A percentile compares a stretch with the other conserved stretches of the same genome.
These are phyloP conservation scores for Dothideomycetes sp. DNA, from an alignment of 2,329 filamentous ascomycete species.

Conservation along the genomic window DNA sequence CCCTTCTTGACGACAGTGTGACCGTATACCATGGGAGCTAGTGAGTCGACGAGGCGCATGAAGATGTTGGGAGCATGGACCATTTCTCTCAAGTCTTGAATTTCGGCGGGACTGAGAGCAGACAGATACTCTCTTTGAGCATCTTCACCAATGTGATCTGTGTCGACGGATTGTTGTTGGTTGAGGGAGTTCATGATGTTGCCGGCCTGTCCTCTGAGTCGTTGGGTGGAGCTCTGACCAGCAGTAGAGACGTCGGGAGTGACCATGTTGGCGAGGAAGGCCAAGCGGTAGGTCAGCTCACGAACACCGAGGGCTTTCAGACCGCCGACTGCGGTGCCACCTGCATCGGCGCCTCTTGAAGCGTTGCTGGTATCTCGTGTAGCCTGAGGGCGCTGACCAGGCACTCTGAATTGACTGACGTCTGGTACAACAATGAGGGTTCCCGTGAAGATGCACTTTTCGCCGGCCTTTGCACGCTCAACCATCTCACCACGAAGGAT, in stretches of 20 bases:
- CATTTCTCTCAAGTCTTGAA: conserved; percentile 84
- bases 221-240: conserved; percentile 59
- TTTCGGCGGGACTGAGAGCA: conserved; percentile 76
- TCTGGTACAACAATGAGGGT: conserved; percentile 94
- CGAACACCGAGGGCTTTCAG: conserved; percentile 89
- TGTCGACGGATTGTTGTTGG: conserved; percentile 58
- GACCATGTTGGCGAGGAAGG: conserved; percentile 96
- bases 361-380: conserved; percentile 72
- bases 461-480: conserved; percentile 90
- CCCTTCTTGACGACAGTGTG: conserved; percentile 98
- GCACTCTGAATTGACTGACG: conserved; percentile 86
- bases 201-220: conserved; percentile 61
- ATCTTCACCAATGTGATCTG: conserved; percentile 64
- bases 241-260: conserved; percentile 76
- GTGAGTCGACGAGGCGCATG: conserved; percentile 79
- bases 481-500: conserved; percentile 96
- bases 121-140: conserved; percentile 81
- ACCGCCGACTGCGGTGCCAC: conserved; percentile 75
- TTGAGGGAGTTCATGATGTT: conserved; percentile 83
- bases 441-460: conserved; percentile 97
- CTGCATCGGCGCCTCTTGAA: conserved; percentile 61
- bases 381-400: conserved; percentile 73
- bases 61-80: conserved; percentile 96
- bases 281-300: conserved; percentile 87
- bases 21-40: conserved; percentile 94